Percentiles rank a stretch among this genome's conserved stretches.
Conservation (phyloP, 441 rosid genomes). For the Corymbia calophylla region DNA sequence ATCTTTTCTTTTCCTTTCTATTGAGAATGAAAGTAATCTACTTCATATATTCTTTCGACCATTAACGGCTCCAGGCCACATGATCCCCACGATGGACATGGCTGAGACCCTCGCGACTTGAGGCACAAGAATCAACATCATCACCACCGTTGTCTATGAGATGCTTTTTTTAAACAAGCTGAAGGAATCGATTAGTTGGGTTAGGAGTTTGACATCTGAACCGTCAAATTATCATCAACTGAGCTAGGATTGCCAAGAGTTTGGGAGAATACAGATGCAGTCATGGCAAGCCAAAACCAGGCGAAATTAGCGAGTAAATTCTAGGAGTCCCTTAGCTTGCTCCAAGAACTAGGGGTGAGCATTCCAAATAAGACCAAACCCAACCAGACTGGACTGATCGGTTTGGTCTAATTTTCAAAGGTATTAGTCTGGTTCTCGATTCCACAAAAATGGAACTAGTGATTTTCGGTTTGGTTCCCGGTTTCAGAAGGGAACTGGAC, state of each 20-base stretch:
- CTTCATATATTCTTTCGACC: not conserved
- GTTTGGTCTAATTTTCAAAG: too few relatives aligned
- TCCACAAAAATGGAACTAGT: too few relatives aligned
- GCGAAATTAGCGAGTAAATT: not conserved
- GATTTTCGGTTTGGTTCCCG: too few relatives aligned
- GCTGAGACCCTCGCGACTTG: not conserved
- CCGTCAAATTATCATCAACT: not conserved
- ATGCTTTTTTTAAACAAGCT: not conserved
- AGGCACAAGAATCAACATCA: not conserved
- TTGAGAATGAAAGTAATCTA: not conserved
- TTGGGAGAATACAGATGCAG: not conserved
- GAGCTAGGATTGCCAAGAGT: not conserved
- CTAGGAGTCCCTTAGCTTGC: not conserved
- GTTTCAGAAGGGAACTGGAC: too few relatives aligned
- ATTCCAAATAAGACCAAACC: too few relatives aligned
- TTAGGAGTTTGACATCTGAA: not conserved
- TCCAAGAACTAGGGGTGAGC: not conserved
- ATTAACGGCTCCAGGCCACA: not conserved
- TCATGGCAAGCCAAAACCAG: not conserved
- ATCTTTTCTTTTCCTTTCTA: too few relatives aligned
- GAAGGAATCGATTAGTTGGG: not conserved
- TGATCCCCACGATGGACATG: not conserved
- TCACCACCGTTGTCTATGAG: not conserved
- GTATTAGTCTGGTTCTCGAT: too few relatives aligned
- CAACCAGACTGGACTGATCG: too few relatives aligned